Evolutionary conservation across 1,284 basidiomycete genomes (phyloP), one percentile per base, ranked within the genome.

Genomic region (Schizopora paradoxa): DNA sequence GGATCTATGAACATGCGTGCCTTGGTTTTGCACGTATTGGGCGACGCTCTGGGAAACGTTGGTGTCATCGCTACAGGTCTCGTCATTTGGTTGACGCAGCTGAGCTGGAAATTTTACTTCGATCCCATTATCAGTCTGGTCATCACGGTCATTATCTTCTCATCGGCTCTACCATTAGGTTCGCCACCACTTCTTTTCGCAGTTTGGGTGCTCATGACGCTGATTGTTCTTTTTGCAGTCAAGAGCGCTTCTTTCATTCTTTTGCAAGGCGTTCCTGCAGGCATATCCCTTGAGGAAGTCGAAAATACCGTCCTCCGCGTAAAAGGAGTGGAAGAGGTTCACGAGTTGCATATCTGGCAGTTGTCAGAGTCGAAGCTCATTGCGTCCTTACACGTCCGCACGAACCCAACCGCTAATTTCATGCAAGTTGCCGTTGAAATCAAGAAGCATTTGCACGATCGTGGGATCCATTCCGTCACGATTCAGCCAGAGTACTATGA

Each of bases 1-100:
- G 82, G 86, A 14, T 89, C 84, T 4, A 98, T 99, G 95, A 99
- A 98, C 68, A 98, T 99, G 93, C 87, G 74, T 26, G 96, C 93
- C 23, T 77, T 99, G 3, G 76, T 99, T 47, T 68, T 99, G 19
- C 96, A 99, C 65, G 95, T 99, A 21, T 66, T 99, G 32, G 95
- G 96, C 27, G 96, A 99, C 67, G 96, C 96, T 19, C 74, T 97
- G 32, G 95, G 96, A 48, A 99, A 99, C 64, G 87, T 98, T 52
- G 96, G 96, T 51, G 96, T 99, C 53, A 98, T 99, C 52, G 80
- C 85, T 22, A 90, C 94, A 4, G 96, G 96, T 53, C 76, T 98
- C 7, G 72, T 96, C 60, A 95, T 97, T 59, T 93, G 91, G 91
- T 74, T 87, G 41, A 79, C 84, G 1, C 66, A 73, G 18, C 89